A percentile compares a stretch with the other conserved stretches of the same genome.
phyloP scores from a whole-genome alignment of 2,329 filamentous ascomycete genomes.

The Aspergillus tamarii region DNA sequence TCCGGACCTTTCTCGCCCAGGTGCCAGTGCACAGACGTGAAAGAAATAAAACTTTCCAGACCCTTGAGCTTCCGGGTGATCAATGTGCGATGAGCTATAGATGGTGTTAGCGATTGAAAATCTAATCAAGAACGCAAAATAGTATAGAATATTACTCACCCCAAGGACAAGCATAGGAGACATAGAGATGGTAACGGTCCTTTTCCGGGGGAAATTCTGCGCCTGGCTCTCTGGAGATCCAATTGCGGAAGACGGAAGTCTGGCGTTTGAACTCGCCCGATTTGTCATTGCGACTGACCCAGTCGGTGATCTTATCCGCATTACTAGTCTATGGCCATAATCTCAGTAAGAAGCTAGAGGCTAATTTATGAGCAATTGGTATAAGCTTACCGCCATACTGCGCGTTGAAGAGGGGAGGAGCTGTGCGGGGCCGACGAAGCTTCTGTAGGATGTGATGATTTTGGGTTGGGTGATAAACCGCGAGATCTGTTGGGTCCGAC shows the following conservation, averaged over 20 bases:
- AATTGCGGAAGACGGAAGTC: slow-evolving; percentile 78
- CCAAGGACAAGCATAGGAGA: slow-evolving; percentile 94
- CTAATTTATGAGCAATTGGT: not conserved
- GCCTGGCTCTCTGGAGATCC: slow-evolving; percentile 71
- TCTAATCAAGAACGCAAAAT: not conserved
- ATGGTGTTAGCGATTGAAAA: slow-evolving; percentile 21
- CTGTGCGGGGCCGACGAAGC: slow-evolving; percentile 25
- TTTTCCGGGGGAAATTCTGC: slow-evolving; percentile 83
- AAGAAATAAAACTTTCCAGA: slow-evolving; percentile 77
- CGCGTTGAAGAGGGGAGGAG: slow-evolving; percentile 19
- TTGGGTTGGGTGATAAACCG: slow-evolving; percentile 22
- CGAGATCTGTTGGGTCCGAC: slow-evolving; percentile 26
- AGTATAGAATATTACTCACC: slow-evolving; percentile 41
- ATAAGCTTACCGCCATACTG: slow-evolving; percentile 39
- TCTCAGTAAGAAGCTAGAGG: not conserved
- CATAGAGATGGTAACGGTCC: slow-evolving; percentile 90
- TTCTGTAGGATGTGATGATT: slow-evolving; percentile 18
- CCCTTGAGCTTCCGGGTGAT: slow-evolving; percentile 91
- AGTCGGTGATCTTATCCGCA: slow-evolving; percentile 71
- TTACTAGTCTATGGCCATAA: slow-evolving; percentile 25
- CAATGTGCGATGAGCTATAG: slow-evolving; percentile 75
- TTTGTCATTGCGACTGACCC: slow-evolving; percentile 77
- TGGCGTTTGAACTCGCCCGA: slow-evolving; percentile 93
- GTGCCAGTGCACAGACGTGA: slow-evolving; percentile 91
- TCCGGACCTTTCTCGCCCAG: slow-evolving; percentile 66